Evolutionary conservation across 2,329 filamentous ascomycete genomes (phyloP).

Genomic region (Fusarium sp.): DNA sequence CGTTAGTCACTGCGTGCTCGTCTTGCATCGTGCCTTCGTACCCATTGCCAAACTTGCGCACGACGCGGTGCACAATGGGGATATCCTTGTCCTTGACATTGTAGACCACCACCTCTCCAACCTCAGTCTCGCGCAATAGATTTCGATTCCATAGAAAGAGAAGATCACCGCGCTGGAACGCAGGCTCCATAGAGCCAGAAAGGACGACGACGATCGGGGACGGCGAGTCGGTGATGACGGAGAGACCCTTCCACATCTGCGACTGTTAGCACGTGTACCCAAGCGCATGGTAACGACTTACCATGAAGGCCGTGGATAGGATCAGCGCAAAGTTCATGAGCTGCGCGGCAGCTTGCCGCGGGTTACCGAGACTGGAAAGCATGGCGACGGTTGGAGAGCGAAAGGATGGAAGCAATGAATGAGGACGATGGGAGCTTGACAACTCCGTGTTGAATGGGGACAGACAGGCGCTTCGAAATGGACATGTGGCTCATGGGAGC

Average conservation of each 20-base stretch:
- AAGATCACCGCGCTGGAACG: constrained; percentile 82
- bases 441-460: constrained; percentile 34
- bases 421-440: constrained; percentile 24
- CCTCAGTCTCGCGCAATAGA: constrained; percentile 64
- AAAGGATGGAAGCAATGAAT: not conserved
- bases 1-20: constrained; percentile 5
- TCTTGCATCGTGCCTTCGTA: constrained; percentile 46
- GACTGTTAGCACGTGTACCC: constrained; percentile 7
- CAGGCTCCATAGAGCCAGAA: constrained; percentile 86
- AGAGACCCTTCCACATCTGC: constrained; percentile 88
- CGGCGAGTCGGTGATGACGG: constrained; percentile 79
- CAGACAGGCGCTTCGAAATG: constrained; percentile 28
- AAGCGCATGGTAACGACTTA: constrained; percentile 49
- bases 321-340: constrained; percentile 92
- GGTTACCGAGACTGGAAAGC: constrained; percentile 77
- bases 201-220: constrained; percentile 87
- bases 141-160: constrained; percentile 83
- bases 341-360: constrained; percentile 84
- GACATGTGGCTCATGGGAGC: constrained; percentile 40
- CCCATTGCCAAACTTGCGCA: constrained; percentile 77
- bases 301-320: constrained; percentile 92
- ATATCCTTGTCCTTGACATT: constrained; percentile 95
- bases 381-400: constrained; percentile 55
- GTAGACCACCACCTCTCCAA: constrained; percentile 72
- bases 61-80: constrained; percentile 94